Conservation (phyloP, 805 yeast genomes). For the Lachancea sp. region DNA sequence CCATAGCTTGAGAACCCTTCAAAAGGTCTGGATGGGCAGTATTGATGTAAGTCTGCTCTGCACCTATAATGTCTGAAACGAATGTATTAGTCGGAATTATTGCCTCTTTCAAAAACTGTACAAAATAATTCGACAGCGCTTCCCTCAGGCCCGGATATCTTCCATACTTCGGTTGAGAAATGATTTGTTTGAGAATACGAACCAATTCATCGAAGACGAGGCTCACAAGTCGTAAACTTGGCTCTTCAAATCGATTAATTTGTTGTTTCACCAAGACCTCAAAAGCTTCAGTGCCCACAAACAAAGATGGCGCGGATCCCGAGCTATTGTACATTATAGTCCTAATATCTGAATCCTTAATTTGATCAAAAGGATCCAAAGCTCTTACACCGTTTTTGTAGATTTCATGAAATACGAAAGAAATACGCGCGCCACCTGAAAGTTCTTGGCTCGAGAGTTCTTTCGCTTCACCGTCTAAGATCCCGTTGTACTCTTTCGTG, state of each 20-base stretch:
- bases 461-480: slow-evolving; percentile 85
- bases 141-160: slow-evolving; percentile 91
- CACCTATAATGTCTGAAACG: slow-evolving; percentile 70
- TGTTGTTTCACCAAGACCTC: slow-evolving; percentile 94
- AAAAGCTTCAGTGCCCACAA: slow-evolving; percentile 96
- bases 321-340: slow-evolving; percentile 95
- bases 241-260: slow-evolving; percentile 90
- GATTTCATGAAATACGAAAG: slow-evolving; percentile 94
- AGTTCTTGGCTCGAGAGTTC: slow-evolving; percentile 85
- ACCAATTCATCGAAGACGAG: slow-evolving; percentile 92
- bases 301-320: slow-evolving; percentile 92
- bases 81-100: slow-evolving; percentile 80
- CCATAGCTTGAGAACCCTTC: slow-evolving; percentile 93
- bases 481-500: slow-evolving; percentile 83
- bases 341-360: slow-evolving; percentile 91
- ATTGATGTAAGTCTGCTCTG: slow-evolving; percentile 92
- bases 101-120: slow-evolving; percentile 72
- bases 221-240: slow-evolving; percentile 79
- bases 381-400: slow-evolving; percentile 88
- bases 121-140: slow-evolving; percentile 70
- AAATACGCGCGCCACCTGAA: slow-evolving; percentile 97
- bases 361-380: slow-evolving; percentile 93
- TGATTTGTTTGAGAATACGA: slow-evolving; percentile 77
- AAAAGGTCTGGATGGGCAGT: slow-evolving; percentile 96
- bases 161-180: slow-evolving; percentile 72